Base-by-base conservation (phyloP, 2,329 filamentous ascomycete genomes). In the Aureobasidium sp. region DNA sequence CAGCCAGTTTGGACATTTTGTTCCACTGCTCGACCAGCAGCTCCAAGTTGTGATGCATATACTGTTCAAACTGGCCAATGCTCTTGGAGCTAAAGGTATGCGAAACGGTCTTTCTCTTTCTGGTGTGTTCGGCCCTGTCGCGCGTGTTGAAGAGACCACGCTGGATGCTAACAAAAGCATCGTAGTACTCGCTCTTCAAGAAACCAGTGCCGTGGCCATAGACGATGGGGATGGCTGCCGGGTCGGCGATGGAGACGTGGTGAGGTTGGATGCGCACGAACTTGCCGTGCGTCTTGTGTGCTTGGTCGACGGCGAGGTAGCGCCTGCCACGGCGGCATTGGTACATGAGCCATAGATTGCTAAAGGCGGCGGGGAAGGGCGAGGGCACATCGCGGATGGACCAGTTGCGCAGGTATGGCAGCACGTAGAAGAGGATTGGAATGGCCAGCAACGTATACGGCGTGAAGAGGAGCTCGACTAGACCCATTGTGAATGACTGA, bases 141-240 rank as follows among this genome's bases (percentile, higher is more conserved):
- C 92, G 82, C 0, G 91, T 96, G 75, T 95, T 96, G 84, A 96
- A 97, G 14, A 97, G 80, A 22, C 91, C 91, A 14, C 90, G 84
- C 56, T 83, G 84, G 70, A 96, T 95, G 14, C 89, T 92, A 61
- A 96, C 91, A 69, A 96, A 96, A 55, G 90, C 89, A 70, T 96
- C 90, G 69, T 96, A 96, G 76, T 92, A 96, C 2, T 93, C 87
- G 45, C 88, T 76, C 70, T 81, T 81, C 62, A 80, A 66, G 64
- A 80, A 80, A 1, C 79, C 79, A 62, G 78, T 81, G 11, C 79
- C 78, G 65, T 80, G 78, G 17, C 91, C 91, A 68, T 96, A 96
- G 61, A 96, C 84, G 49, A 80, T 75, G 15, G 82, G 81, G 60
- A 96, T 92, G 1, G 89, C 90, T n/a, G 81, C 82, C 31, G 88